Evolutionary conservation across 169 alveolate species (phyloP).

Genomic region (Plasmodium reichenowi): DNA sequence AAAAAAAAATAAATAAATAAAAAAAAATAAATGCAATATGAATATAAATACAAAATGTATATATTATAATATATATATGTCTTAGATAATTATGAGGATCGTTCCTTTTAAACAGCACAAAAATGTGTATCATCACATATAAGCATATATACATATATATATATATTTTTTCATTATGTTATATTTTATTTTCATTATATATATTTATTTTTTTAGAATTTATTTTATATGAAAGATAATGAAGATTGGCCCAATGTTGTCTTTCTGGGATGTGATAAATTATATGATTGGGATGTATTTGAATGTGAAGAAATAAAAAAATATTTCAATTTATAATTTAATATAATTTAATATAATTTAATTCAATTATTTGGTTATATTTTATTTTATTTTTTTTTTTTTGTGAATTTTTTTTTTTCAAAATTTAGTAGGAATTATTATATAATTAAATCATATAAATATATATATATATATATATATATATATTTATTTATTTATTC

Average conservation of each 20-base stretch:
- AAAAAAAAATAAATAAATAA: too few species aligned
- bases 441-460: too few species aligned
- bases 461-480: too few species aligned
- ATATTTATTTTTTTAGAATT: conserved; percentile 24
- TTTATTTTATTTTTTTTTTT: not conserved
- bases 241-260: conserved; percentile 69
- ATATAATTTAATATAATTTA: not conserved
- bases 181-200: not conserved
- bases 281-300: conserved; percentile 54
- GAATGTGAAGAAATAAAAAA: conserved; percentile 36
- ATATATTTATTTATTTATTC: too few species aligned
- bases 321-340: conserved; percentile 28
- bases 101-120: too few species aligned
- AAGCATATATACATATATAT: not conserved
- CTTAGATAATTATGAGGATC: not conserved
- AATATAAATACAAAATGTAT: too few species aligned
- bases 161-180: not conserved
- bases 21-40: too few species aligned
- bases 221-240: conserved; percentile 47
- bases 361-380: not conserved
- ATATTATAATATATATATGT: not conserved
- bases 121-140: not conserved
- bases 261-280: conserved; percentile 45
- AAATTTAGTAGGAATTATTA: too few species aligned
- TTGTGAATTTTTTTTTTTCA: too few species aligned